A percentile compares a stretch with the other conserved stretches of the same genome.
These are phyloP conservation scores for Neobulgaria alba DNA, from an alignment of 2,329 filamentous ascomycete genomes.

Conservation along the genomic window DNA sequence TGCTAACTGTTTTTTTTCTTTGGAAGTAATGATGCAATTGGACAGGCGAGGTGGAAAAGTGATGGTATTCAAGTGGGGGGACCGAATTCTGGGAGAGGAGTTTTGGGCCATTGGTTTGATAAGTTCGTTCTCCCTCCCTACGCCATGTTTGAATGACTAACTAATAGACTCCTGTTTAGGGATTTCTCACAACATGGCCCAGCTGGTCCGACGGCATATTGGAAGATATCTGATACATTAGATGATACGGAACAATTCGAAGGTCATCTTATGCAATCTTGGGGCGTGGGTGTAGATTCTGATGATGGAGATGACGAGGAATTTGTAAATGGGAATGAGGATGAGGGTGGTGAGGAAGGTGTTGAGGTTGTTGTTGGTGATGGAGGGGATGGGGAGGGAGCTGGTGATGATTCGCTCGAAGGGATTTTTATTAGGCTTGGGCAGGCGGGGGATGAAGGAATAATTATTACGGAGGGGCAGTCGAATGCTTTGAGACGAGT, in stretches of 20 bases:
- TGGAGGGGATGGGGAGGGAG: neutral
- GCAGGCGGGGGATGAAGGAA: too few species aligned
- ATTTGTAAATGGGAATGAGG: slow-evolving; percentile 21
- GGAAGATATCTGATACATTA: slow-evolving; percentile 55
- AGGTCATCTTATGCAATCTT: neutral
- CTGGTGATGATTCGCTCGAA: too few species aligned
- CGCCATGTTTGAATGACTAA: neutral
- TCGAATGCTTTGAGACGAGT: too few species aligned
- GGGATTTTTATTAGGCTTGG: too few species aligned
- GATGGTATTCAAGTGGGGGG: slow-evolving; percentile 71
- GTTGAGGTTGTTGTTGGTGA: neutral
- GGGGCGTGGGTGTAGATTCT: neutral
- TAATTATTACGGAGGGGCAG: too few species aligned
- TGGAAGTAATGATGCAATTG: slow-evolving; percentile 30
- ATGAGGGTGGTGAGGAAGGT: slow-evolving; percentile 18
- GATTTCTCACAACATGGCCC: slow-evolving; percentile 62
- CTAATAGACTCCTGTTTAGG: slow-evolving; percentile 28
- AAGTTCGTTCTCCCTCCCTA: slow-evolving; percentile 36
- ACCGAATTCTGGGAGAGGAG: slow-evolving; percentile 52
- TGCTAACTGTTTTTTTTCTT: neutral
- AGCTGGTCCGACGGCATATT: slow-evolving; percentile 67
- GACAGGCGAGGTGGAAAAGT: slow-evolving; percentile 65
- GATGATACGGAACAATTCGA: slow-evolving; percentile 1
- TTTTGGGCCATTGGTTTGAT: slow-evolving; percentile 72
- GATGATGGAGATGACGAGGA: slow-evolving; percentile 13